Base-by-base conservation (phyloP, 805 yeast genomes). In the Cyberlindnera euphorbiiphila region DNA sequence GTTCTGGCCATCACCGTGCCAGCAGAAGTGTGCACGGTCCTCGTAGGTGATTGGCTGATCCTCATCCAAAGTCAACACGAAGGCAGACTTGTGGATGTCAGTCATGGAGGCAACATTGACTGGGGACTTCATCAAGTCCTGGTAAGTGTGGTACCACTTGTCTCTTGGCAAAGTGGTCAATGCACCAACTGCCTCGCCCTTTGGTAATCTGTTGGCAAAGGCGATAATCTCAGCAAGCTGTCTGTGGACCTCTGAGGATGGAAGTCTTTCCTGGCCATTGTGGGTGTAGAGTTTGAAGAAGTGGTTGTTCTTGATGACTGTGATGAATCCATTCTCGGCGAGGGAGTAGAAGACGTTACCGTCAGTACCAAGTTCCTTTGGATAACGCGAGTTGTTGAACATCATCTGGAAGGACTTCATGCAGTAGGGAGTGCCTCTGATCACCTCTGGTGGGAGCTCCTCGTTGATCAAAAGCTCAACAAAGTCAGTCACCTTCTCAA, bases 1-100 rank as follows among this genome's bases (percentile, higher is more conserved):
- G 70, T 93, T 91, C 51, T 69, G 64, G 38, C 97, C 96, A 63
- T 87, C 76, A n/a, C 98, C 97, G 65, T 87, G 95, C 98, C 98
- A 91, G 57, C 78, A 75, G 61, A 76, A 81, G 57, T 78, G 78
- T 4, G 96, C 81, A 55, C 87, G 82, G 59, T 87, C 94, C 57
- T 82, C 91, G 43, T 81, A 71, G 20, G 95, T 81, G 35, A 77
- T 69, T 12, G 97, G 96, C 15, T 61, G 49, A 10, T 60, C 64
- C 50, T 83, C 78, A 56, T 91, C 98, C 37, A 91, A 72, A 53
- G 93, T 79, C 34, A 91, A 59, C 6, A 89, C 75, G 59, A 88
- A 91, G 0, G 96, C 78, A 3, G 95, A 71, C 39, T 82, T 78
- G 54, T 79, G 81, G 41, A 91, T 83, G 13, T 79, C 68, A 49